phyloP scores from a whole-genome alignment of 345 rosid genomes.

The Syzygium oleosum region DNA sequence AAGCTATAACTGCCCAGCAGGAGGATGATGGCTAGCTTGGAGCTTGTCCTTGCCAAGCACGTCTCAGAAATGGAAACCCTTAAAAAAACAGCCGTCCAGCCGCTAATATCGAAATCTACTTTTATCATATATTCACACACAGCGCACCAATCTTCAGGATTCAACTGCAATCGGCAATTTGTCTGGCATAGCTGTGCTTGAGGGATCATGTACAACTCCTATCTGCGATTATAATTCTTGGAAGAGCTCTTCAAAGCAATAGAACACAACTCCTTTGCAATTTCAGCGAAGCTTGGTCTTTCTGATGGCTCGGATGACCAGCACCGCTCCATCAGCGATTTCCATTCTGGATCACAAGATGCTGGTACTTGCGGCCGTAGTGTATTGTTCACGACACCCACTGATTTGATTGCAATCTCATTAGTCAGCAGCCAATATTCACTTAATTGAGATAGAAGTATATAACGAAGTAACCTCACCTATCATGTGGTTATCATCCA shows the following conservation, averaged over 20 bases:
- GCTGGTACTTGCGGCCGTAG: conserved; percentile 50
- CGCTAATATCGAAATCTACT: not conserved
- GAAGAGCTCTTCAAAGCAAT: conserved; percentile 37
- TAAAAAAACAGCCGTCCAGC: not conserved
- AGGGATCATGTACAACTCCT: not conserved
- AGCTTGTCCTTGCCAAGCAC: not conserved
- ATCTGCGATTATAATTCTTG: conserved; percentile 22
- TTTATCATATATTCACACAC: not conserved
- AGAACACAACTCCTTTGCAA: conserved; percentile 32
- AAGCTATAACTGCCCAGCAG: not conserved
- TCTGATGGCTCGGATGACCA: conserved; percentile 67
- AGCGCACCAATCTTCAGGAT: not conserved
- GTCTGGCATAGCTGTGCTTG: not conserved
- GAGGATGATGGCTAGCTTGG: not conserved
- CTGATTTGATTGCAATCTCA: conserved; percentile 14
- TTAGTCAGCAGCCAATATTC: not conserved
- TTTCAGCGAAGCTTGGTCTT: conserved; percentile 48
- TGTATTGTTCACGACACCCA: conserved; percentile 60
- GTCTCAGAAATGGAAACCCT: not conserved
- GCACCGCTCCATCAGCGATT: conserved; percentile 63
- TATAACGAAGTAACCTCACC: conserved; percentile 11
- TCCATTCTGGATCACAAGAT: conserved; percentile 53
- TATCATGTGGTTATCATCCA: conserved; percentile 52
- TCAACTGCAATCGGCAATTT: not conserved
- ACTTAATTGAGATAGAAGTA: not conserved